These are phyloP conservation scores for Aschersonia sp. DNA, from an alignment of 2,329 filamentous ascomycete genomes.

Conservation along the genomic window DNA sequence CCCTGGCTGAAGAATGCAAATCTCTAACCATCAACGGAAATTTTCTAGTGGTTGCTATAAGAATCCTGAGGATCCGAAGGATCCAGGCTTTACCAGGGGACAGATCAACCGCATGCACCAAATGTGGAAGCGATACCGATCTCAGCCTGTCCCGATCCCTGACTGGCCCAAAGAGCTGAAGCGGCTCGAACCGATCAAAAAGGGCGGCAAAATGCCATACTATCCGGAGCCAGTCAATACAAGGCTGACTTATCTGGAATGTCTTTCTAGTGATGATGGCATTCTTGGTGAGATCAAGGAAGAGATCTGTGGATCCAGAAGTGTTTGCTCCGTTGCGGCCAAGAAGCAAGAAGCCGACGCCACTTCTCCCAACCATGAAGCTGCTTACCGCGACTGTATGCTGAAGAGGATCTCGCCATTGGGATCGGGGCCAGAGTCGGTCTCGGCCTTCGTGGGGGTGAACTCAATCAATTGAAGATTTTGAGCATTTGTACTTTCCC, in stretches of 20 bases:
- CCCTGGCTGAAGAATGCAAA: neutral
- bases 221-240: neutral
- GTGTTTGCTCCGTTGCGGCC: no score
- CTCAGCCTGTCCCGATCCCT: neutral
- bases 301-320: no score
- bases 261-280: neutral
- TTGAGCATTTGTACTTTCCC: no score
- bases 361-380: no score
- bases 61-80: neutral
- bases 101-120: neutral
- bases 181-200: neutral
- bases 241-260: neutral
- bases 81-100: neutral
- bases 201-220: neutral
- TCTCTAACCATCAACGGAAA: no score
- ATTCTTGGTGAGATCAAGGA: no score
- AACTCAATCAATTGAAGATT: no score
- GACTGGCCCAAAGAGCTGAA: neutral
- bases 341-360: no score
- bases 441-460: no score
- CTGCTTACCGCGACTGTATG: no score
- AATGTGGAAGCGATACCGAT: neutral
- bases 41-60: neutral
- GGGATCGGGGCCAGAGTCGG: no score
- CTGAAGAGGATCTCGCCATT: no score